Evolutionary conservation across 306 rosid genomes (phyloP).

Genomic region (Vigna reflexopilosa): DNA sequence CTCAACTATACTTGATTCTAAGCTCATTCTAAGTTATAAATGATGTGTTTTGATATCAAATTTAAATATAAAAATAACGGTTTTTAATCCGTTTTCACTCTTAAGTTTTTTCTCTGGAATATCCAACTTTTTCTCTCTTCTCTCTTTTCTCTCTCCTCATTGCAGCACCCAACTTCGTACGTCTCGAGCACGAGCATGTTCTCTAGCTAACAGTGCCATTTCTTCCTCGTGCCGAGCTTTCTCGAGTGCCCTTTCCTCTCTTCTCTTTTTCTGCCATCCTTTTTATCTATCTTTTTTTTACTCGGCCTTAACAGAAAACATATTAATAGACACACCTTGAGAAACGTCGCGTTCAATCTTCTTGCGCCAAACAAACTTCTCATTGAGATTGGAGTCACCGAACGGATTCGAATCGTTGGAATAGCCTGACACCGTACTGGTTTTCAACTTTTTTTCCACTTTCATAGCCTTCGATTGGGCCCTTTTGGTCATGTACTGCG

Average conservation of each 20-base stretch:
- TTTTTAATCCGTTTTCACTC: too few species aligned
- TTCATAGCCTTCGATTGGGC: conserved; percentile 81
- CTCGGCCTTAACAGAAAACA: conserved; percentile 78
- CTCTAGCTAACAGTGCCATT: conserved; percentile 96
- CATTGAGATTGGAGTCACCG: conserved; percentile 95
- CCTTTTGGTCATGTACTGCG: conserved; percentile 76
- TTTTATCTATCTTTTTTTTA: conserved; percentile 71
- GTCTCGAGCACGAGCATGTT: conserved; percentile 66
- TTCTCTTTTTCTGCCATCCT: conserved; percentile 98
- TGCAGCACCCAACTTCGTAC: too few species aligned
- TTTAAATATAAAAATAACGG: too few species aligned
- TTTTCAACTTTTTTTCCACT: conserved; percentile 76
- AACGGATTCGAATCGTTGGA: conserved; percentile 93
- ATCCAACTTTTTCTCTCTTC: too few species aligned
- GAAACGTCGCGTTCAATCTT: conserved; percentile 90
- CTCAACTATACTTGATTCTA: too few species aligned
- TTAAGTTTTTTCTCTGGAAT: too few species aligned
- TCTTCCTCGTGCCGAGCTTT: conserved; percentile 97
- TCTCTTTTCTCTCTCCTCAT: too few species aligned
- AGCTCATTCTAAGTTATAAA: too few species aligned
- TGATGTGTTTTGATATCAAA: too few species aligned
- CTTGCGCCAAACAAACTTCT: conserved; percentile 98
- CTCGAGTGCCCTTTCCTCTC: conserved; percentile 98
- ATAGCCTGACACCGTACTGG: conserved; percentile 76
- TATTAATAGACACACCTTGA: conserved; percentile 72